These are phyloP conservation scores for Venturiaceae sp. DNA, from an alignment of 2,329 filamentous ascomycete species.

Conservation along the genomic window DNA sequence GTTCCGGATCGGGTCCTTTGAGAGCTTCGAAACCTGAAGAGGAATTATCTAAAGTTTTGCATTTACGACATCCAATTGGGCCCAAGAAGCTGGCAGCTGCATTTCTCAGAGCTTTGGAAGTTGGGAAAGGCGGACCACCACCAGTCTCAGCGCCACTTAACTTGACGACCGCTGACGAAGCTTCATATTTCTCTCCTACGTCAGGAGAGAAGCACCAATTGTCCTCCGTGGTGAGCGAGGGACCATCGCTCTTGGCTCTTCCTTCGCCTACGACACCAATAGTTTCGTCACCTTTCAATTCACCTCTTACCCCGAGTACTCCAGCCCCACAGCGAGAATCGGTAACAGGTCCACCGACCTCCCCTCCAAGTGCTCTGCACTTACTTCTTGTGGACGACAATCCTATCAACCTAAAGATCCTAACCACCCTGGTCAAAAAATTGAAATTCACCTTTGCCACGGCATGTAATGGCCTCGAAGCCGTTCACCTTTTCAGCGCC, in stretches of 20 bases:
- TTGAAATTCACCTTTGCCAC: constrained; percentile 21
- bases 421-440: constrained; percentile 25
- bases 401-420: constrained; percentile 26
- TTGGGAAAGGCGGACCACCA: neutral
- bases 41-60: neutral
- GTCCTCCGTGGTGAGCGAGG: neutral
- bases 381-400: constrained; percentile 30
- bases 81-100: neutral
- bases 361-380: constrained; percentile 6
- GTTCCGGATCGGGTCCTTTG: neutral
- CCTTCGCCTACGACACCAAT: neutral
- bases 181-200: neutral
- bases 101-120: neutral
- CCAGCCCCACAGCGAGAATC: neutral
- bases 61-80: neutral
- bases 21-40: neutral
- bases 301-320: neutral
- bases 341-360: neutral
- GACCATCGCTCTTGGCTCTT: neutral
- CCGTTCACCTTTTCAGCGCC: constrained; percentile 20
- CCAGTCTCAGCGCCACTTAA: neutral
- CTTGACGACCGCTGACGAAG: neutral
- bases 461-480: constrained; percentile 26
- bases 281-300: neutral
- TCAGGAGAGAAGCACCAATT: neutral